These are phyloP conservation scores for Nicotiana benthamiana DNA, from an alignment of 257 asterid species.

Conservation along the genomic window DNA sequence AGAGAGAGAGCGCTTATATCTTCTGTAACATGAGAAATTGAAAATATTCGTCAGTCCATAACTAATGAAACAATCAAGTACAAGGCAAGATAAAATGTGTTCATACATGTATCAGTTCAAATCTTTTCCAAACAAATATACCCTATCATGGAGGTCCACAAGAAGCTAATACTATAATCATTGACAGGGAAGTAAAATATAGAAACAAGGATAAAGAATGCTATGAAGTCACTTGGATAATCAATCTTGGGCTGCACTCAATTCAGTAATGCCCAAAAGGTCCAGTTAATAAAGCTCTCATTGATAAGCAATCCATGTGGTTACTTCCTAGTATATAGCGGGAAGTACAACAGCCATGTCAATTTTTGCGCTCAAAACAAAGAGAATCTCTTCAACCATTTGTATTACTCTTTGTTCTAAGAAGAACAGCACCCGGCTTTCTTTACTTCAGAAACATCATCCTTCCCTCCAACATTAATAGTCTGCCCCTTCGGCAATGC, in stretches of 20 bases:
- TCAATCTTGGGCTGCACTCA: neutral
- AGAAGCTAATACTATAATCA: constrained; percentile 1
- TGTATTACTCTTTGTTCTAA: neutral
- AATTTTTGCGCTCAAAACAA: neutral
- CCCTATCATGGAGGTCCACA: neutral
- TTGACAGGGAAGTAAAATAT: neutral
- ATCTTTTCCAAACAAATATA: neutral
- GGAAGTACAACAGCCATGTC: neutral
- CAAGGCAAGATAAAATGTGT: neutral
- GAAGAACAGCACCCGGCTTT: constrained; percentile 16
- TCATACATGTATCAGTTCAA: neutral
- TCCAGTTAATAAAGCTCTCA: neutral
- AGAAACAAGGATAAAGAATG: neutral
- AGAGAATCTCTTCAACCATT: neutral
- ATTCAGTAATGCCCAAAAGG: neutral
- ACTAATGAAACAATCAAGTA: neutral
- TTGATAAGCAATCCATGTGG: neutral
- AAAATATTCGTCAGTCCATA: neutral
- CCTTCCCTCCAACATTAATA: constrained; percentile 1
- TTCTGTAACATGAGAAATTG: neutral
- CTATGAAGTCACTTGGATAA: neutral
- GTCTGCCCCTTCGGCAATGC: constrained; percentile 11
- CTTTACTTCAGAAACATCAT: constrained; percentile 9
- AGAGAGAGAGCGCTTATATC: neutral
- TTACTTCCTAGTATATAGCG: neutral